Evolutionary conservation across 225 moss, liverwort and hornwort species (phyloP), one percentile per base, ranked within the genome.

Genomic region (Sphagnum contortum): DNA sequence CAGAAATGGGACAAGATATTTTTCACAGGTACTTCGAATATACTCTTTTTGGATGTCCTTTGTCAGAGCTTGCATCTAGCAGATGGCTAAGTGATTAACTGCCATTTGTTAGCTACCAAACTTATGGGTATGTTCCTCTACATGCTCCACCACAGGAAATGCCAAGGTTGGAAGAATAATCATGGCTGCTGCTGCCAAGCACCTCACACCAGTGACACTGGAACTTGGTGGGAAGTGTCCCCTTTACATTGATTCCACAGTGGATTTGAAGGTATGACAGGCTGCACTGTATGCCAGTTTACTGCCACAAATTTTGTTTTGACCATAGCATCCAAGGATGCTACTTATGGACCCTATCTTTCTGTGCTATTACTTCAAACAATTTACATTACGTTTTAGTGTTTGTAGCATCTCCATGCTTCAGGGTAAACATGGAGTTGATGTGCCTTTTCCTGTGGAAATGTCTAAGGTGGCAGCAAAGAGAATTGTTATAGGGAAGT

Each of bases 1-100:
- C 94, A 92, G 63, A 82, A 60, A 65, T 95, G 94, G 94, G 89
- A 95, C 77, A 95, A 86, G 62, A 92, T 95, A 51, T 88, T 95
- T 66, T 95, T 88, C 62, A 95, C 94, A 66, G 91, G 94, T 91
- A 73, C 29, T 29, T 29, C 29, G 0, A 29, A 29, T 29, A 29
- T 29, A 29, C 29, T 55, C 62, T 48, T 12, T 64, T 0, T 54
- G 10, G 12, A 4, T 55, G 45, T 8, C 29, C 29, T 29, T 29
- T 0, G 29, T 29, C 29, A 29, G 29, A 29, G 29, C 29, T 29
- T 29, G 29, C 29, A 29, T 29, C 29, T 29, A 29, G 29, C 29
- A 29, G 29, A 29, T 29, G 1, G 29, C 29, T 29, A 29, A 29
- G 29, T 29, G 29, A 29, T 29, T 29, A 29, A 29, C 29, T 0